Base-by-base conservation (phyloP, 2,329 filamentous ascomycete species). In the Talaromyces sp. region DNA sequence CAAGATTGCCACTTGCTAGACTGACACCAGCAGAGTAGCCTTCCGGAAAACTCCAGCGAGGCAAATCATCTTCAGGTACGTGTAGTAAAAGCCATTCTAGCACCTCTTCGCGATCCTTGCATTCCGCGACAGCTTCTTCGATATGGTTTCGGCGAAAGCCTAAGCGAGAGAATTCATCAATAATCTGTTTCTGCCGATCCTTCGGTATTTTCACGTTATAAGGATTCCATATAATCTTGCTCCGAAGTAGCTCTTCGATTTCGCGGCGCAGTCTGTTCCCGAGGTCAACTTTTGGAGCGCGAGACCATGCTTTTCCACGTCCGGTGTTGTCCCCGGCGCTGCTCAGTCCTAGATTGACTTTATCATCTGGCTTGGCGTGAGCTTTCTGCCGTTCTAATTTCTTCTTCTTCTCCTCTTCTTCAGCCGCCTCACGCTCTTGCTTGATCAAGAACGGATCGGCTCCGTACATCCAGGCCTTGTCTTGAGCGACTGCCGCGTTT, bases 1-100 rank as follows among this genome's bases (percentile, higher is more conserved):
- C 90, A 64, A 97, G 75, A 72, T 97, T 89, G 6, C 88, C 89
- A 57, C 90, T 90, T 1, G 88, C 94, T 65, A 99, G 88, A 52
- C 89, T 92, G 30, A 98, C 88, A 27, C 95, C 95, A 31, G 93
- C 94, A 10, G 90, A 88, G 73, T 99, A 99, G 64, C 88, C 90
- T 76, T 96, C 93, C 0, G 95, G 95, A 50, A 99, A 79, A 68
- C 91, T 91, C 92, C 94, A 98, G 6, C 85, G 82, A 1, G 95
- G 95, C n/a, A 98, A 79, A 70, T 98, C 95, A 72, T 99, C 95
- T 72, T 99, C 95, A 1, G 95, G 95, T 2, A 99, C 92, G 75
- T 99, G 94, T 57, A 98, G 93, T 56, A 99, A 83, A 16, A 99
- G 83, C 95, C 95, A 99, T 74, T 98, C 94, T 2, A 99, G 82